phyloP scores from a whole-genome alignment of 176 grass and related monocot species.

The Paspalum vaginatum region DNA sequence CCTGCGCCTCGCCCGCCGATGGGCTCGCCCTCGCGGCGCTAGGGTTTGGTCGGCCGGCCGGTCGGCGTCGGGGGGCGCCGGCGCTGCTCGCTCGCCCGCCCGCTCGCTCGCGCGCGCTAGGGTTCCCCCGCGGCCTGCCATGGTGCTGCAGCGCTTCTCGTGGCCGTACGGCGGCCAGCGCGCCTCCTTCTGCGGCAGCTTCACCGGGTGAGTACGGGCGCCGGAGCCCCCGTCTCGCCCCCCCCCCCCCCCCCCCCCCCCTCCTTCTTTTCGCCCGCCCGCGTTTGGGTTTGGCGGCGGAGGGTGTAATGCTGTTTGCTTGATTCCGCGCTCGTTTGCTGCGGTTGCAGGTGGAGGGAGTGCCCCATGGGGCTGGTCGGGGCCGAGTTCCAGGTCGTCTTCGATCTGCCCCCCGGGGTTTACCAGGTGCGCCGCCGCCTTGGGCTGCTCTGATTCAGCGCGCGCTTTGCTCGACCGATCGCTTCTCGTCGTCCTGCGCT shows the following conservation, averaged over 20 bases:
- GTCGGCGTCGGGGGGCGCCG: not conserved
- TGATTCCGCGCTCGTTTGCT: not conserved
- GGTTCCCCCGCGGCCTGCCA: conserved; percentile 43
- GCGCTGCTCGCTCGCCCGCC: conserved; percentile 13
- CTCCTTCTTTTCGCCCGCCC: not conserved
- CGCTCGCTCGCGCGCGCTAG: conserved; percentile 30
- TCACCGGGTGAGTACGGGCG: conserved; percentile 42
- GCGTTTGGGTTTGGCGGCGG: not conserved
- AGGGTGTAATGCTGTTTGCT: conserved; percentile 38
- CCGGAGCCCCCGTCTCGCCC: conserved; percentile 21
- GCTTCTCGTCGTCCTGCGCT: not conserved
- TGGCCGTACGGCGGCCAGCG: conserved; percentile 58
- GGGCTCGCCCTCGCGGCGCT: not conserved
- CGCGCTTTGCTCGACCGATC: not conserved
- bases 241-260: not conserved
- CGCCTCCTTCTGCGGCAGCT: conserved; percentile 59
- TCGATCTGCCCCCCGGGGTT: conserved; percentile 64
- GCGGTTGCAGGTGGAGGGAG: conserved; percentile 48
- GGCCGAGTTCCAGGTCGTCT: conserved; percentile 55
- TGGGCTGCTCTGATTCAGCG: conserved; percentile 15
- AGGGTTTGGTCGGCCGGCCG: not conserved
- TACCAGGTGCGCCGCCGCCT: conserved; percentile 47
- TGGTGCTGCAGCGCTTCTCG: conserved; percentile 59
- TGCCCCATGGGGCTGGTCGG: conserved; percentile 51
- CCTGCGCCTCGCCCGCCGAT: not conserved